Base-by-base conservation (phyloP, 208 protist genomes). In the Acanthamoeba lenticulata region DNA sequence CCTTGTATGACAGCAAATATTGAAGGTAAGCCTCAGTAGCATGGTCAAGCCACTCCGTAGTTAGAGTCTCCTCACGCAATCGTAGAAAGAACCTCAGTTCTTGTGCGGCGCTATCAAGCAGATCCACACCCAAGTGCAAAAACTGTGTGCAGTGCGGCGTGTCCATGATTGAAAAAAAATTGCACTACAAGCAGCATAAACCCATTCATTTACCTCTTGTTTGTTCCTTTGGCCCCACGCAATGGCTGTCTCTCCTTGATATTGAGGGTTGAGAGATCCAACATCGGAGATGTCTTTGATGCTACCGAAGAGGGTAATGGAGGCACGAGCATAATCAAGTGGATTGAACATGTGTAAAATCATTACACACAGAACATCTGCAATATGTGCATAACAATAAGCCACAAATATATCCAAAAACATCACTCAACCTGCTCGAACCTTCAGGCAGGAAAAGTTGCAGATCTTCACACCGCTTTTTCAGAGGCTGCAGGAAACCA, bases 401-500 rank as follows among this genome's bases (percentile, higher is more conserved):
- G n/a, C n/a, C n/a, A n/a, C n/a, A n/a, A n/a, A n/a, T n/a, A n/a
- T n/a, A n/a, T n/a, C n/a, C n/a, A n/a, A n/a, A n/a, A n/a, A n/a
- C n/a, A n/a, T n/a, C n/a, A n/a, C n/a, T n/a, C n/a, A n/a, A n/a
- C n/a, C n/a, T n/a, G n/a, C n/a, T n/a, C 40, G 44, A 27, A 85
- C 74, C 40, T 32, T 85, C 74, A 42, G 74, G 74, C 74, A 85
- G 7, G 44, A 36, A 85, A 4, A 85, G 27, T 9, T 44, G 6
- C 6, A 52, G 36, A 5, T 44, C 74, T 5, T 27, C 11, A 42
- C 44, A 36, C 27, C 44, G 13, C 74, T 85, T 85, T n/a, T 85
- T 85, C 74, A 85, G 27, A 17, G 74, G 74, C 74, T 85, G 44
- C n/a, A n/a, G n/a, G n/a, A n/a, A n/a, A n/a, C n/a, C n/a, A n/a